These are phyloP conservation scores for Candida incommunis DNA, from an alignment of 805 yeast species.

Conservation along the genomic window DNA sequence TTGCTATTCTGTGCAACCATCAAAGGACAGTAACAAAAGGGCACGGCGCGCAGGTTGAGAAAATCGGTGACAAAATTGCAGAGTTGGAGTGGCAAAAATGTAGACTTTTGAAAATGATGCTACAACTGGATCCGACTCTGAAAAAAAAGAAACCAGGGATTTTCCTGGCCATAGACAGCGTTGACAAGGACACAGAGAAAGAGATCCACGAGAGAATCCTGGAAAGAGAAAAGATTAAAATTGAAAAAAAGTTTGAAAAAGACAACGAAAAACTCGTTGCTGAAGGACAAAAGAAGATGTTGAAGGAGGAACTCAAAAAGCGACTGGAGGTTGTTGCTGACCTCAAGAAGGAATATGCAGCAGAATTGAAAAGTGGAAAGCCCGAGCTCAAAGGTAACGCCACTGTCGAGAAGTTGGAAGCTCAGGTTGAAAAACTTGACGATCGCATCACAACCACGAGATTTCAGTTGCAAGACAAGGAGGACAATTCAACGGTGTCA, in stretches of 20 bases:
- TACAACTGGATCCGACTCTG: constrained; percentile 42
- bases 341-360: constrained; percentile 27
- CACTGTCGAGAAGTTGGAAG: constrained; percentile 55
- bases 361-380: constrained; percentile 46
- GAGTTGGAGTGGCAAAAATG: constrained; percentile 80
- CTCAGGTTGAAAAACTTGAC: constrained; percentile 59
- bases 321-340: constrained; percentile 37
- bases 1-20: constrained; percentile 93
- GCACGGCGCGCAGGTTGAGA: constrained; percentile 69
- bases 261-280: constrained; percentile 62
- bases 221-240: constrained; percentile 52
- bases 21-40: constrained; percentile 82
- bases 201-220: constrained; percentile 44
- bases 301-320: constrained; percentile 43
- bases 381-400: constrained; percentile 33
- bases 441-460: constrained; percentile 53
- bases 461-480: constrained; percentile 76
- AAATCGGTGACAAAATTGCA: constrained; percentile 59
- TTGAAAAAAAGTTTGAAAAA: constrained; percentile 47
- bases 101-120: constrained; percentile 55
- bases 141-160: constrained; percentile 38
- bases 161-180: constrained; percentile 54
- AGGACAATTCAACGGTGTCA: constrained; percentile 87
- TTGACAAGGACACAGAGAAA: constrained; percentile 50
- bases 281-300: constrained; percentile 29